Base-by-base conservation (phyloP, 129 eudicot genomes). In the Tagetes patula region DNA sequence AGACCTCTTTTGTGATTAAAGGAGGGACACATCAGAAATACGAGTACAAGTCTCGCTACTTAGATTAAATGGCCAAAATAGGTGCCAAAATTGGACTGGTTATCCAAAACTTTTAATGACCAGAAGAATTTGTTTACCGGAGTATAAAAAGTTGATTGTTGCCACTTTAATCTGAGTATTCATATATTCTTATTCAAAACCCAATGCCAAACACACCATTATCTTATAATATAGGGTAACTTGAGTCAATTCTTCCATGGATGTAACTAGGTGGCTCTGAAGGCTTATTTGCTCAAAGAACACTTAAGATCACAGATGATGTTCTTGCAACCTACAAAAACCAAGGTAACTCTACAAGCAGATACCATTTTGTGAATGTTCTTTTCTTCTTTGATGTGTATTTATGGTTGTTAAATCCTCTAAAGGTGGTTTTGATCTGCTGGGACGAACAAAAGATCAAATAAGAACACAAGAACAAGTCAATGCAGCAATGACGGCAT, bases 401-500 rank as follows among this genome's bases (percentile, higher is more conserved):
- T 4, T 65, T 49, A 59, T 45, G 46, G 59, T 13, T 55, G 34
- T 32, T 75, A 63, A 62, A 36, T 77, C 40, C 37, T 72, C 3
- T 71, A 54, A 69, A 93, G 98, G 99, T 76, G 99, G 99, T 74
- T 95, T 88, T 80, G 99, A 95, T 84, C 82, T 95, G 69, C 68
- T 95, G 85, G 99, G 99, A 74, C 81, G 99, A 70, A 90, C 99
- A 38, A 85, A 85, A 81, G 99, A 95, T 88, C 99, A 95, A 81
- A 95, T 95, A 49, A 85, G 97, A 83, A 90, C 99, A 47, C 85
- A 78, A 30, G 99, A 95, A 58, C 99, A 95, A 78, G 99, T 95
- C 38, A 91, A 95, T 74, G 88, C 97, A 68, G 97, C 99, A 42
- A 78, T 88, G 74, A 82, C 78, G 80, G 86, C 97, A 69, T 95